Base-by-base conservation (phyloP, 192 early-diverging fungal species). In the Chytriomyces sp. region DNA sequence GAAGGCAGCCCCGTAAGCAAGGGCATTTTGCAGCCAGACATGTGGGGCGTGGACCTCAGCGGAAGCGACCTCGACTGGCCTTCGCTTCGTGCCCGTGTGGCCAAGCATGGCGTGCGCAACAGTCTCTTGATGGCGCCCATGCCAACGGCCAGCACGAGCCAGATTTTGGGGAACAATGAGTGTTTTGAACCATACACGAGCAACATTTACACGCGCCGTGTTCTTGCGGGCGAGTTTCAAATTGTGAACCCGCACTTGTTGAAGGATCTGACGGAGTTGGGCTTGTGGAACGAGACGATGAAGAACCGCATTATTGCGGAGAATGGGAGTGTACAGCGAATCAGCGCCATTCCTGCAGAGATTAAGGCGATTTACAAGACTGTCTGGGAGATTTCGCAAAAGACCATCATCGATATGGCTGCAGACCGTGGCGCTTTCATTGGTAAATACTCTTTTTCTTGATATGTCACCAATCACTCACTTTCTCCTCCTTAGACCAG, bases 141-240 rank as follows among this genome's bases (percentile, higher is more conserved):
- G 96, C 96, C 96, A 0, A 99, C 96, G 0, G 96, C 96, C 2
- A 94, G 92, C 7, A 99, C 96, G 5, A 93, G 91, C 19, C 96
- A 99, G 81, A 99, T 99, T 69, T 85, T 99, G 4, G 96, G 96
- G 31, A 93, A 92, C 86, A 99, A 99, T 80, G 96, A 99, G 85
- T 95, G 94, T 77, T 98, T 96, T 73, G 96, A 85, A 58, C 85
- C 84, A 6, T 86, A 85, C 78, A 89, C 85, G 19, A 89, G 87
- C 81, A 99, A 99, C 82, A 89, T 99, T 54, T 99, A 99, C 82
- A 96, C 94, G 14, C 90, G 96, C 44, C 93, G 96, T 64, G 96
- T 98, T 0, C 78, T 99, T 53, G 91, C 93, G 28, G 96, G 96
- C 36, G 96, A 99, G 82, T 99, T 99, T 89, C 96, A 99, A 80